Conservation (phyloP, 2,329 filamentous ascomycete species). For the Aureobasidium vineae region DNA sequence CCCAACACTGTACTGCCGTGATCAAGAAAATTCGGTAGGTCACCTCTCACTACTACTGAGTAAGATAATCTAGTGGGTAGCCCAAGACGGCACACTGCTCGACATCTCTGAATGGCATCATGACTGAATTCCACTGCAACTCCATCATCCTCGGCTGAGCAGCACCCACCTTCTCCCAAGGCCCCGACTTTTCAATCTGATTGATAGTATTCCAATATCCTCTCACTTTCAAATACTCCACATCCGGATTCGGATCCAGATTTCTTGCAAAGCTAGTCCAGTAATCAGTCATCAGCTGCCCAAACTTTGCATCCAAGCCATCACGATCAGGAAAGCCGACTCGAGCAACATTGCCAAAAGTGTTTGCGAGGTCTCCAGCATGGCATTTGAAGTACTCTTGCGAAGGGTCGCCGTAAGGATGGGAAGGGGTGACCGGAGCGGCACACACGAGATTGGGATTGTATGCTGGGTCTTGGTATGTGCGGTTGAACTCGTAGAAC, state of each 20-base stretch:
- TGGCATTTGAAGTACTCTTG: constrained; percentile 47
- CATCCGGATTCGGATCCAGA: constrained; percentile 41
- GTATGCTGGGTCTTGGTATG: constrained; percentile 38
- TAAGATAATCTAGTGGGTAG: neutral
- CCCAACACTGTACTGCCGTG: neutral
- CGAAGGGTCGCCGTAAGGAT: constrained; percentile 41
- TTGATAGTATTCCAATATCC: constrained; percentile 37
- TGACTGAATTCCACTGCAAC: constrained; percentile 27
- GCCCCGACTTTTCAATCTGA: constrained; percentile 33
- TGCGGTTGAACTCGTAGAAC: constrained; percentile 45
- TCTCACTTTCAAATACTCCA: constrained; percentile 36
- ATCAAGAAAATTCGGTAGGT: no score
- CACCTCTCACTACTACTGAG: neutral
- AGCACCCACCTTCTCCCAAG: constrained; percentile 34
- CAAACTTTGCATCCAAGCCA: constrained; percentile 38
- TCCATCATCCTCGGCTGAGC: constrained; percentile 26
- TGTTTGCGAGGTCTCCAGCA: constrained; percentile 43
- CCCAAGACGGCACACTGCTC: constrained; percentile 26
- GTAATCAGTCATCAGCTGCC: constrained; percentile 31
- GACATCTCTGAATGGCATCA: constrained; percentile 26
- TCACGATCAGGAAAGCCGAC: constrained; percentile 41
- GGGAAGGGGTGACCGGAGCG: constrained; percentile 33
- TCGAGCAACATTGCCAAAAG: constrained; percentile 41
- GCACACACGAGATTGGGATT: constrained; percentile 34
- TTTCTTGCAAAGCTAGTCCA: constrained; percentile 40